A percentile compares a stretch with the other conserved stretches of the same genome.
phyloP scores from a whole-genome alignment of 2,329 filamentous ascomycete species.

The Paraphaeosphaeria sporulosa region DNA sequence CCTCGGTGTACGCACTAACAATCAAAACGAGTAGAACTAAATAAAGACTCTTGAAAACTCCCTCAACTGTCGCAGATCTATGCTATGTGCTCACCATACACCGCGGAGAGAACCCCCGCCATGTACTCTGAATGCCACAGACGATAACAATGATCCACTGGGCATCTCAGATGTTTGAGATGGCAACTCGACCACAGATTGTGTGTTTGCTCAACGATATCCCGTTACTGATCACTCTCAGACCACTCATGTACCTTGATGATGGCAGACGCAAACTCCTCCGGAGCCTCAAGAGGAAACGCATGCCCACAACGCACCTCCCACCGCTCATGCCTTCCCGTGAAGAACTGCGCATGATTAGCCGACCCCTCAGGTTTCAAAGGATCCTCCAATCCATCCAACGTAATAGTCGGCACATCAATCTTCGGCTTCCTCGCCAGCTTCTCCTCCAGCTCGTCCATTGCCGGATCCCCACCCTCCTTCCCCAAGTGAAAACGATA shows the following conservation, averaged over 20 bases:
- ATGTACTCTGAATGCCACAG: too few species aligned
- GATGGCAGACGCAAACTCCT: slow-evolving; percentile 1
- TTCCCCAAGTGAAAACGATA: slow-evolving; percentile 7
- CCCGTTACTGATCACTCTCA: not conserved
- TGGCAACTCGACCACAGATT: too few species aligned
- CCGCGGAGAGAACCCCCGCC: too few species aligned
- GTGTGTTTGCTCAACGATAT: not conserved
- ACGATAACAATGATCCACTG: not conserved
- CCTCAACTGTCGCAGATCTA: too few species aligned
- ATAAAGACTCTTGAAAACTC: too few species aligned
- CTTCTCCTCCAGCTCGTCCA: not conserved
- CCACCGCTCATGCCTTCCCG: slow-evolving; percentile 1
- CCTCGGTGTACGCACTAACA: too few species aligned
- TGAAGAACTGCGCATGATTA: not conserved
- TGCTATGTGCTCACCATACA: too few species aligned
- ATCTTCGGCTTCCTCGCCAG: slow-evolving; percentile 1
- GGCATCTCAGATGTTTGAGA: not conserved
- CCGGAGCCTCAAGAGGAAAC: slow-evolving; percentile 4
- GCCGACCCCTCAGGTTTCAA: slow-evolving; percentile 5
- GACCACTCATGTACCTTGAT: slow-evolving; percentile 6
- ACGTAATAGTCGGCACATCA: not conserved
- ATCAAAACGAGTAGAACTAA: too few species aligned
- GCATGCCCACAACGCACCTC: slow-evolving; percentile 5
- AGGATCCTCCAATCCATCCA: slow-evolving; percentile 1
- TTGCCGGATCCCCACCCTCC: not conserved